Percentiles rank a stretch among this genome's conserved stretches.
Conservation (phyloP, 2,329 filamentous ascomycete species). For the Lasiodiplodia hormozganensis region DNA sequence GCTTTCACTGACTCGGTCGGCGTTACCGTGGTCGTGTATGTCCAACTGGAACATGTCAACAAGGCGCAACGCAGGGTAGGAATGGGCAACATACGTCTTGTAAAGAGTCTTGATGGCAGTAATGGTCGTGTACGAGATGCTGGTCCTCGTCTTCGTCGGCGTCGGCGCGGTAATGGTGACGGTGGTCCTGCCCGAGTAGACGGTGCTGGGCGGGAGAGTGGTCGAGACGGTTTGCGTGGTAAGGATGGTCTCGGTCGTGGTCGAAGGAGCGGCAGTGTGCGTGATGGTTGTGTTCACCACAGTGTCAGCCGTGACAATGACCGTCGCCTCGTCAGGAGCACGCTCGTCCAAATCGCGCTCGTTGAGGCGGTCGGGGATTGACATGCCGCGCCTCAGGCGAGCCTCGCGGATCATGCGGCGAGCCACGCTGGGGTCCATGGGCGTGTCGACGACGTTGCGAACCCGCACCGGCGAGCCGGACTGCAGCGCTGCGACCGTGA, state of each 20-base stretch:
- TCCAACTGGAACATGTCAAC: slow-evolving; percentile 34
- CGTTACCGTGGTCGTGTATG: slow-evolving; percentile 44
- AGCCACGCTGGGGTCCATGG: slow-evolving; percentile 35
- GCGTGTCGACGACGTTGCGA: slow-evolving; percentile 8
- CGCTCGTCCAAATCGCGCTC: slow-evolving; percentile 39
- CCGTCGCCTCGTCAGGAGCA: slow-evolving; percentile 44
- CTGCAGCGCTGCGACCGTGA: slow-evolving; percentile 36
- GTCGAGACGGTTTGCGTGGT: slow-evolving; percentile 36
- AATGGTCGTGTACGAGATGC: slow-evolving; percentile 37
- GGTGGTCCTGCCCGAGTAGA: slow-evolving; percentile 44
- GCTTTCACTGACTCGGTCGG: slow-evolving; percentile 44
- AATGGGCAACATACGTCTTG: slow-evolving; percentile 36
- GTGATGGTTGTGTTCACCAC: slow-evolving; percentile 43
- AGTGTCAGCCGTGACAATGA: slow-evolving; percentile 41
- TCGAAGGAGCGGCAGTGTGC: slow-evolving; percentile 38
- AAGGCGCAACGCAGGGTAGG: background rate
- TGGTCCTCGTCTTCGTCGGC: slow-evolving; percentile 41
- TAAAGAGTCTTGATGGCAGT: slow-evolving; percentile 43
- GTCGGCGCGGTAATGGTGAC: slow-evolving; percentile 45
- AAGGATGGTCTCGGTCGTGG: slow-evolving; percentile 40
- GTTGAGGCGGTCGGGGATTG: slow-evolving; percentile 33
- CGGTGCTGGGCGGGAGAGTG: slow-evolving; percentile 45
- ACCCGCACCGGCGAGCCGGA: background rate
- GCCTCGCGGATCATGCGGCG: slow-evolving; percentile 45
- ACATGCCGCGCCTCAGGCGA: slow-evolving; percentile 39